Percentiles rank a stretch among this genome's conserved stretches.
phyloP scores from a whole-genome alignment of 345 rosid species.

The Gossypioides kirkii region DNA sequence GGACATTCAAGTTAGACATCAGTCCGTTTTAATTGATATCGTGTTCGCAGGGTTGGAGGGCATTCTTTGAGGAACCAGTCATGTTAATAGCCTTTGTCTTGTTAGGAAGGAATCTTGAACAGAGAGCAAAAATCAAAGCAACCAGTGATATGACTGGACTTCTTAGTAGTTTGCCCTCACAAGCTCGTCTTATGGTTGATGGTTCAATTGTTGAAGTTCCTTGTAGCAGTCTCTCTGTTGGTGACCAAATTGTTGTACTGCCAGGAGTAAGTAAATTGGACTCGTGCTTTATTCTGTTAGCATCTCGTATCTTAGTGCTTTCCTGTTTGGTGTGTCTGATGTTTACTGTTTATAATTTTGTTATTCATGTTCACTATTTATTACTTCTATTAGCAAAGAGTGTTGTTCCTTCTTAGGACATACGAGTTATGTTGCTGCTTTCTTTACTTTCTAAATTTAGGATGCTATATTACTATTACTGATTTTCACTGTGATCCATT shows the following conservation, averaged over 20 bases:
- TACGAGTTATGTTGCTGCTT: not conserved
- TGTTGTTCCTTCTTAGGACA: not conserved
- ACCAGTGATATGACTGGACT: slow-evolving; percentile 98
- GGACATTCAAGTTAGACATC: not conserved
- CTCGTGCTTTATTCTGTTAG: slow-evolving; percentile 18
- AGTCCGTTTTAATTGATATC: not conserved
- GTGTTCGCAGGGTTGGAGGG: slow-evolving; percentile 79
- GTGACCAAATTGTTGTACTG: slow-evolving; percentile 75
- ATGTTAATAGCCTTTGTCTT: slow-evolving; percentile 93
- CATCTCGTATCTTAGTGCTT: slow-evolving; percentile 12
- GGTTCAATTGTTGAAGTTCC: slow-evolving; percentile 78
- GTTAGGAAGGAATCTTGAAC: slow-evolving; percentile 97
- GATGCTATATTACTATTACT: not conserved
- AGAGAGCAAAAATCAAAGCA: slow-evolving; percentile 95
- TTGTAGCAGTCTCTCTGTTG: slow-evolving; percentile 72
- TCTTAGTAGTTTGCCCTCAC: slow-evolving; percentile 75
- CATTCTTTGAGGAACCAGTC: slow-evolving; percentile 93
- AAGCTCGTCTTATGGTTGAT: slow-evolving; percentile 85
- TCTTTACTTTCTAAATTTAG: not conserved
- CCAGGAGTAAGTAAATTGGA: slow-evolving; percentile 77
- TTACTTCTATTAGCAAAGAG: not conserved
- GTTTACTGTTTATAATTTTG: not conserved
- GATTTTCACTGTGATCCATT: not conserved
- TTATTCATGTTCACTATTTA: not conserved
- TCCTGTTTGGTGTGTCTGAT: slow-evolving; percentile 7